Evolutionary conservation across 306 rosid genomes (phyloP).

Genomic region (Arachis stenosperma): DNA sequence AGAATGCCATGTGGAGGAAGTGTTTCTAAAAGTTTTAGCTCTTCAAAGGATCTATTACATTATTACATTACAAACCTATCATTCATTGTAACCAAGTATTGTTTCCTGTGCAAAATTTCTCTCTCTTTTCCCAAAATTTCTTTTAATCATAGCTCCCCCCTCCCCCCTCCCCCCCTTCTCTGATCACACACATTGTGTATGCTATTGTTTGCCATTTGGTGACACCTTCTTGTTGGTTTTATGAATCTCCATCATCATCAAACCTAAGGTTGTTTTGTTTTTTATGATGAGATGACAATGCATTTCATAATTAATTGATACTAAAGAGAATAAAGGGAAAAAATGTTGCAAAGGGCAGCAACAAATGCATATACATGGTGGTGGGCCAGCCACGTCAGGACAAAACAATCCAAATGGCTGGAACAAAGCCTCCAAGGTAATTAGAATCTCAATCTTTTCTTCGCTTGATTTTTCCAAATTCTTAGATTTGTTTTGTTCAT

Average conservation of each 20-base stretch:
- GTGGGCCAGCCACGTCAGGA: conserved; percentile 99
- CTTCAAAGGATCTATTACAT: conserved; percentile 32
- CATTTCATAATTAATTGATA: conserved; percentile 10
- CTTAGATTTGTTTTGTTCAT: conserved; percentile 10
- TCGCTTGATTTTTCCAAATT: conserved; percentile 7
- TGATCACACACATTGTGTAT: too few relatives aligned
- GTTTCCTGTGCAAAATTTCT: conserved; percentile 54
- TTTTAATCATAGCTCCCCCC: not conserved
- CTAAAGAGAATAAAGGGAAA: conserved; percentile 23
- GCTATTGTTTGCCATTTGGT: too few relatives aligned
- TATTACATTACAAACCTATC: conserved; percentile 49
- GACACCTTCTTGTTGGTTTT: conserved; percentile 26
- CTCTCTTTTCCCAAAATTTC: conserved; percentile 37
- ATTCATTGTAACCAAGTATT: conserved; percentile 54
- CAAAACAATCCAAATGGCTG: conserved; percentile 99
- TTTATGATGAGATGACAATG: conserved; percentile 37
- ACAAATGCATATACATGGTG: conserved; percentile 96
- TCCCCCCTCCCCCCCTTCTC: not conserved
- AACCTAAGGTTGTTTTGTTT: too few relatives aligned
- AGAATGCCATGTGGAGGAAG: not conserved
- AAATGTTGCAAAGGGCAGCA: conserved; percentile 94
- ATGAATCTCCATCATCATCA: conserved; percentile 31
- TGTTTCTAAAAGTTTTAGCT: conserved; percentile 25
- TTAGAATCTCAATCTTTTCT: conserved; percentile 20
- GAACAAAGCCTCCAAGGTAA: conserved; percentile 90